These are phyloP conservation scores for Pseudogymnoascus sp. DNA, from an alignment of 2,329 filamentous ascomycete genomes.

Conservation along the genomic window DNA sequence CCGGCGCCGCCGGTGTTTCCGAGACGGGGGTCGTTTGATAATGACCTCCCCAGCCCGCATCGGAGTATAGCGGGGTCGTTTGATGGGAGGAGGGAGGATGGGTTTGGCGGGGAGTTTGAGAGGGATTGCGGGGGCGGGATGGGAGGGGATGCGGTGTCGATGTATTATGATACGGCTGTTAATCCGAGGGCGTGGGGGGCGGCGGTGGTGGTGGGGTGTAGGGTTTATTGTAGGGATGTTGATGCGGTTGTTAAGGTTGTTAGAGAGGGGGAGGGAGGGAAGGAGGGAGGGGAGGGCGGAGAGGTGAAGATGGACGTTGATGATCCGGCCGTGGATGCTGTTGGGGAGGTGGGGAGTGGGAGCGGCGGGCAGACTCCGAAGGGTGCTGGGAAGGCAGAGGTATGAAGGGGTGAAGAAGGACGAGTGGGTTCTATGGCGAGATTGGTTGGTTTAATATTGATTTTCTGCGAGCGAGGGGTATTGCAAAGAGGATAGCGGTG, in stretches of 20 bases:
- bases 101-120: background rate
- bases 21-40: background rate
- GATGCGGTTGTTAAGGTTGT: background rate
- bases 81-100: background rate
- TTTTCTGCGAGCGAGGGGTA: background rate
- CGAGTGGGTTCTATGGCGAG: background rate
- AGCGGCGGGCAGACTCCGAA: background rate
- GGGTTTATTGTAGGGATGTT: background rate
- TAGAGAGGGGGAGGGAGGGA: background rate
- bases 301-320: background rate
- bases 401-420: background rate
- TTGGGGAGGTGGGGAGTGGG: background rate
- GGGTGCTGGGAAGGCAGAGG: background rate
- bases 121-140: too few relatives aligned
- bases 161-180: background rate
- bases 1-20: background rate
- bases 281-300: background rate
- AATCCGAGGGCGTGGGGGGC: background rate
- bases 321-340: background rate
- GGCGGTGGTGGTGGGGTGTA: background rate
- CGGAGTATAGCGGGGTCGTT: background rate
- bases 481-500: background rate
- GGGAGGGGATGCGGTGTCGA: background rate
- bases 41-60: background rate
- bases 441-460: too few relatives aligned